These are phyloP conservation scores for Notholithocarpus densiflorus DNA, from an alignment of 306 rosid species.

Conservation along the genomic window DNA sequence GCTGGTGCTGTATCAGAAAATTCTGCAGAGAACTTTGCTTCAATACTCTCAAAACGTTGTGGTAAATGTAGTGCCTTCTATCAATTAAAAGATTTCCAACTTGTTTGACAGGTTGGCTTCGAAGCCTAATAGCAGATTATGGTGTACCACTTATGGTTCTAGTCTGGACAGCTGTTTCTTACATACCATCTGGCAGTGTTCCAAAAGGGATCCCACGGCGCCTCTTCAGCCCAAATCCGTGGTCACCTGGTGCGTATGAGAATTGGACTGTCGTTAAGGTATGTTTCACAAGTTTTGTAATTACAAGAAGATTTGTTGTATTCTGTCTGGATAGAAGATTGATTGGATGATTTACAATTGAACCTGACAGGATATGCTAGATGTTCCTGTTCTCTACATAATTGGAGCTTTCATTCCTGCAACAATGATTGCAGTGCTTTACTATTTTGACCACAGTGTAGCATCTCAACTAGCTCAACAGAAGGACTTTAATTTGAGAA, in stretches of 20 bases:
- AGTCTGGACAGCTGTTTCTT: slow-evolving; percentile 89
- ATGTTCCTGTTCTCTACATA: slow-evolving; percentile 79
- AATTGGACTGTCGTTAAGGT: slow-evolving; percentile 97
- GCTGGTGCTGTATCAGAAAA: too few species aligned
- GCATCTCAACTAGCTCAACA: slow-evolving; percentile 99
- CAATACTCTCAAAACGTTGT: not conserved
- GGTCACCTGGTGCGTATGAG: slow-evolving; percentile 97
- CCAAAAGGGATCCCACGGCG: slow-evolving; percentile 92
- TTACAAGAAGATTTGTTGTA: not conserved
- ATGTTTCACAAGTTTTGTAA: slow-evolving; percentile 21
- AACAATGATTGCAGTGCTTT: slow-evolving; percentile 95
- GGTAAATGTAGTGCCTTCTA: not conserved
- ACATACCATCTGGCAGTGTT: slow-evolving; percentile 66
- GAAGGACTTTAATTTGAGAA: slow-evolving; percentile 92
- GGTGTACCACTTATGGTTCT: slow-evolving; percentile 98
- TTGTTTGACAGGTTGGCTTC: slow-evolving; percentile 61
- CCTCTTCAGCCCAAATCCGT: slow-evolving; percentile 94
- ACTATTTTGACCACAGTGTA: slow-evolving; percentile 96
- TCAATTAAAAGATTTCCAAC: not conserved
- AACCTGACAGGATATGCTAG: slow-evolving; percentile 69
- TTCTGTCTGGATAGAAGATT: not conserved
- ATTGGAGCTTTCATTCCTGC: slow-evolving; percentile 98
- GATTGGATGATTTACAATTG: not conserved
- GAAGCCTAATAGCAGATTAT: slow-evolving; percentile 91
- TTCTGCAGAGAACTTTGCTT: too few species aligned